Evolutionary conservation across 129 eudicot species (phyloP), one percentile per base, ranked within the genome.

Genomic region (Mikania micrantha): DNA sequence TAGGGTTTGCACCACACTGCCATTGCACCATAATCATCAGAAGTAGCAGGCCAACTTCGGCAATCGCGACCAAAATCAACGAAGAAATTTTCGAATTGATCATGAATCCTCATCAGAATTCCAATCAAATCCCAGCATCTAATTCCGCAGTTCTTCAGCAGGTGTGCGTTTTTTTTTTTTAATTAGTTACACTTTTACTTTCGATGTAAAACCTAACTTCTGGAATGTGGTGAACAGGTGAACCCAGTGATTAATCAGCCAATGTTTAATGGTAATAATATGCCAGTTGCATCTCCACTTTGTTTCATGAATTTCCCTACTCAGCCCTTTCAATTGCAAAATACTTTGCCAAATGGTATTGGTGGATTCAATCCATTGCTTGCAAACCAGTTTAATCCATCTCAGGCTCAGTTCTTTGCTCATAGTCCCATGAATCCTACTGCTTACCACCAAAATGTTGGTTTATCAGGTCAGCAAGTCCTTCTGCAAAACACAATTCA

Each of bases 401-500:
- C 78, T 69, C 82, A 21, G 62, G 69, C 63, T 20, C 83, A 82
- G 74, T 57, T 82, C 17, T 65, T 72, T 27, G 38, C 63, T 36
- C 69, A 35, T 4, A 74, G 60, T 52, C 24, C 71, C 38, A 64
- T 79, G 69, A 65, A 73, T 38, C 75, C 58, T 20, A 60, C 41
- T 4, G 54, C 67, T 15, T 79, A 36, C 32, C 77, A 64, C 53
- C 85, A 49, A 40, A 79, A 73, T 60, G 71, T 56, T 6, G 31
- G 60, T 72, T 29, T 79, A 27, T 62, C 68, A 7, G 64, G 77
- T 69, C 78, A 78, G 58, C 88, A 82, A 83, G 67, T 29, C 20
- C 71, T 80, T 65, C 16, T 71, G 82, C 93, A 67, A 72, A 62
- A 64, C 59, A 79, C 85, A 29, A 70, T 73, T 63, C 85, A 77